Conservation (phyloP, 306 rosid species). For the Fragaria iinumae region DNA sequence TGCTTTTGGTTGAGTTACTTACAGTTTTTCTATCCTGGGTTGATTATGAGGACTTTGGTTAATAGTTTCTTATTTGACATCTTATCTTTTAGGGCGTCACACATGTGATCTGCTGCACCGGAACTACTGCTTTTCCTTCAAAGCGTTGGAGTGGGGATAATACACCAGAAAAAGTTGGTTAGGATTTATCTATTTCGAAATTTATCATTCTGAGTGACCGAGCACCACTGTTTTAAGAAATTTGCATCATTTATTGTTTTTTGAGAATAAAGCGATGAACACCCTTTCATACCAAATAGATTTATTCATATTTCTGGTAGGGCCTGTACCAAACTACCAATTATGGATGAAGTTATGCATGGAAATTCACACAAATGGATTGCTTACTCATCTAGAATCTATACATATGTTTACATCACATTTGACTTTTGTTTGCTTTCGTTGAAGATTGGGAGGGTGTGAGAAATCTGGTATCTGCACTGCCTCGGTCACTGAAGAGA, state of each 20-base stretch:
- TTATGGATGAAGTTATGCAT: not conserved
- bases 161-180: conserved; percentile 90
- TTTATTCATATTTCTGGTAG: not conserved
- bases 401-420: conserved; percentile 1
- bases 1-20: not conserved
- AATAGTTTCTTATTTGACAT: conserved; percentile 2
- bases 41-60: not conserved
- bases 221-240: not conserved
- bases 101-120: conserved; percentile 93
- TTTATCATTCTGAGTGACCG: not conserved
- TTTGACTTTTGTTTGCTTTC: conserved; percentile 20
- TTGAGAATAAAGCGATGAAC: not conserved
- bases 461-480: conserved; percentile 73
- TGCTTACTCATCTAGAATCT: not conserved
- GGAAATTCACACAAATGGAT: not conserved
- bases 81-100: conserved; percentile 78
- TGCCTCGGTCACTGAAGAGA: conserved; percentile 77
- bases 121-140: conserved; percentile 97
- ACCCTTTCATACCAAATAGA: not conserved
- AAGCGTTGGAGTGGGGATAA: conserved; percentile 88
- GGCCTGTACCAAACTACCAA: too few species aligned
- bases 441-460: conserved; percentile 94
- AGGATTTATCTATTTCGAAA: conserved; percentile 28
- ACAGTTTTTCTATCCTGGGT: not conserved
- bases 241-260: not conserved